phyloP scores from a whole-genome alignment of 768 basidiomycete genomes.

The Boletus bicolor region DNA sequence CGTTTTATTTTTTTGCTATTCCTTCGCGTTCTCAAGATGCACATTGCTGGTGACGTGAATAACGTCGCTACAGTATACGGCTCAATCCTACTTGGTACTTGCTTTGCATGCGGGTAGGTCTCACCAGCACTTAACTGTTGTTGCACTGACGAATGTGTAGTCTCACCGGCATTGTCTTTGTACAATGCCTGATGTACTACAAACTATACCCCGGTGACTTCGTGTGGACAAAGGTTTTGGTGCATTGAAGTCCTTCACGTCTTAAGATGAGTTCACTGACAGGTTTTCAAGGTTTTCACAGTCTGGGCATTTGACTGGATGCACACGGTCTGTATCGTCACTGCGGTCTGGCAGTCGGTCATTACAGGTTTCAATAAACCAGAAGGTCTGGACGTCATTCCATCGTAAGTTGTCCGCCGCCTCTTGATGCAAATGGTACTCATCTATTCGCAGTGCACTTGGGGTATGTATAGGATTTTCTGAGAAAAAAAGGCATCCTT shows the following conservation, averaged over 20 bases:
- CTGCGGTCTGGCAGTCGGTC: slow-evolving; percentile 26
- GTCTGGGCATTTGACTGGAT: slow-evolving; percentile 30
- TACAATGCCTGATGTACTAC: slow-evolving; percentile 30
- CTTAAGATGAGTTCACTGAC: neutral
- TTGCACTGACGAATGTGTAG: slow-evolving; percentile 17
- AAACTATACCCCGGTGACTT: slow-evolving; percentile 31
- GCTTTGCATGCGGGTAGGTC: slow-evolving; percentile 28
- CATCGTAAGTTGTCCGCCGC: slow-evolving; percentile 16
- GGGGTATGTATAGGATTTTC: slow-evolving; percentile 17
- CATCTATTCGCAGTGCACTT: slow-evolving; percentile 18
- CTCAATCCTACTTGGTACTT: slow-evolving; percentile 31
- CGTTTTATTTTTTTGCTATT: slow-evolving; percentile 15
- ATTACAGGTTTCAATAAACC: slow-evolving; percentile 27
- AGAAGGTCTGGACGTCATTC: slow-evolving; percentile 27
- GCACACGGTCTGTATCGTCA: slow-evolving; percentile 29
- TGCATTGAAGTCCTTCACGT: neutral
- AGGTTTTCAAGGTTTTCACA: slow-evolving; percentile 18
- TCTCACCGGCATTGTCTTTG: slow-evolving; percentile 32
- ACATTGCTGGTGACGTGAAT: slow-evolving; percentile 28
- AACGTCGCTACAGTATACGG: slow-evolving; percentile 32
- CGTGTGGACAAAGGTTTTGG: slow-evolving; percentile 27
- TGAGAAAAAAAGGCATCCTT: neutral
- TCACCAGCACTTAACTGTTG: neutral
- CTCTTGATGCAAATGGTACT: neutral
- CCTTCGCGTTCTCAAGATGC: slow-evolving; percentile 9